A percentile compares a stretch with the other conserved stretches of the same genome.
Evolutionary conservation across 2,329 filamentous ascomycete species (phyloP).

Genomic region (Fusarium mundagurra): DNA sequence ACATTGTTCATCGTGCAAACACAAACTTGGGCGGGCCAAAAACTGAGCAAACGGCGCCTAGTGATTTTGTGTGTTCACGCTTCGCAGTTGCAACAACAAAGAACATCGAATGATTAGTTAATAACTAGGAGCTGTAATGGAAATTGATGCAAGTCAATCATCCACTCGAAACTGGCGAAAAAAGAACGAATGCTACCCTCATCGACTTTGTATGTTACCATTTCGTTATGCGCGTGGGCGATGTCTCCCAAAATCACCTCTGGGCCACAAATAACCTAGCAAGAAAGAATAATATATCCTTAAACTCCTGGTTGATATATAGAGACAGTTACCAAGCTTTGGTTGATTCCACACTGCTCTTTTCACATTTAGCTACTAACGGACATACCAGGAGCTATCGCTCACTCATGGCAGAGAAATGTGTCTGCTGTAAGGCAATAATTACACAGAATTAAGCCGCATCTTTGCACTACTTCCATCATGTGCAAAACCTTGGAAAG

Average conservation of each 20-base stretch:
- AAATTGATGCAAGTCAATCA: fast-evolving
- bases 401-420: background rate
- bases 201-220: no score
- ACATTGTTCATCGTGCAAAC: background rate
- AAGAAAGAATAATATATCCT: no score
- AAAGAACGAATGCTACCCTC: fast-evolving
- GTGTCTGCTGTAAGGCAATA: fast-evolving
- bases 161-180: fast-evolving
- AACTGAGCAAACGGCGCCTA: background rate
- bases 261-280: fast-evolving
- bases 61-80: background rate
- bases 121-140: fast-evolving
- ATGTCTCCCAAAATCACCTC: fast-evolving
- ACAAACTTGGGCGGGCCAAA: background rate
- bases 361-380: background rate
- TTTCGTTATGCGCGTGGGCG: fast-evolving
- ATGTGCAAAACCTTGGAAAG: no score
- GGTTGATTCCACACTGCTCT: background rate
- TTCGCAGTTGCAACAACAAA: background rate
- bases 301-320: background rate
- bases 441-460: fast-evolving
- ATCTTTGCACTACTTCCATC: fast-evolving
- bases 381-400: background rate
- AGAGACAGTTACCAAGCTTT: background rate
- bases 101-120: background rate